These are phyloP conservation scores for Scheffersomyces stambukii DNA, from an alignment of 1,139 yeast genomes.

Conservation along the genomic window DNA sequence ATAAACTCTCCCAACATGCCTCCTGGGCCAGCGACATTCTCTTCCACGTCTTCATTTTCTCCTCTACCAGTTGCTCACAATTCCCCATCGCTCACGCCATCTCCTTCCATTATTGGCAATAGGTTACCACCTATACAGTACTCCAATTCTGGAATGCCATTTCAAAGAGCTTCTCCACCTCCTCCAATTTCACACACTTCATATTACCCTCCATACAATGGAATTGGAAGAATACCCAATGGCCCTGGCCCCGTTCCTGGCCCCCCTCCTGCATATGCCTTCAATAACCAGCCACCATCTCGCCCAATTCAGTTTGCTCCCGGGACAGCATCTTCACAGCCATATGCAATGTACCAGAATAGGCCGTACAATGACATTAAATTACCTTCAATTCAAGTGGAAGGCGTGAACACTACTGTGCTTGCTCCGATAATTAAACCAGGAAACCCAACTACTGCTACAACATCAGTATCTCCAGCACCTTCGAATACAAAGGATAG, in stretches of 20 bases:
- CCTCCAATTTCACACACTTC: slow-evolving; percentile 12
- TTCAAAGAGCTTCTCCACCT: slow-evolving; percentile 3
- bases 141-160: slow-evolving; percentile 2
- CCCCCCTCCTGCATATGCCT: too few relatives aligned
- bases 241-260: slow-evolving; percentile 48
- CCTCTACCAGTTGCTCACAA: slow-evolving; percentile 6
- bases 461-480: slow-evolving; percentile 3
- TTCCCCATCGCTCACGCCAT: slow-evolving; percentile 5
- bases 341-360: slow-evolving; percentile 4
- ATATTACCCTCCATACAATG: slow-evolving; percentile 36
- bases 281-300: slow-evolving; percentile 5
- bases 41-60: slow-evolving; percentile 6
- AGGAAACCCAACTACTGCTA: slow-evolving; percentile 3
- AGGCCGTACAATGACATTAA: slow-evolving; percentile 2
- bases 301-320: slow-evolving; percentile 2
- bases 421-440: not conserved
- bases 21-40: not conserved
- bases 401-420: not conserved
- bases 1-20: too few relatives aligned
- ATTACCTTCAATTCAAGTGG: slow-evolving; percentile 7
- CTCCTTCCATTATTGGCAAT: too few relatives aligned
- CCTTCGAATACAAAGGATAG: slow-evolving; percentile 1
- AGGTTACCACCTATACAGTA: slow-evolving; percentile 8
- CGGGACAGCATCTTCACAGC: slow-evolving; percentile 2
- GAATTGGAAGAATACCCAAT: slow-evolving; percentile 38